Evolutionary conservation across 352 stramenopile genomes (phyloP).

Genomic region (Elongisporangium prolatum): DNA sequence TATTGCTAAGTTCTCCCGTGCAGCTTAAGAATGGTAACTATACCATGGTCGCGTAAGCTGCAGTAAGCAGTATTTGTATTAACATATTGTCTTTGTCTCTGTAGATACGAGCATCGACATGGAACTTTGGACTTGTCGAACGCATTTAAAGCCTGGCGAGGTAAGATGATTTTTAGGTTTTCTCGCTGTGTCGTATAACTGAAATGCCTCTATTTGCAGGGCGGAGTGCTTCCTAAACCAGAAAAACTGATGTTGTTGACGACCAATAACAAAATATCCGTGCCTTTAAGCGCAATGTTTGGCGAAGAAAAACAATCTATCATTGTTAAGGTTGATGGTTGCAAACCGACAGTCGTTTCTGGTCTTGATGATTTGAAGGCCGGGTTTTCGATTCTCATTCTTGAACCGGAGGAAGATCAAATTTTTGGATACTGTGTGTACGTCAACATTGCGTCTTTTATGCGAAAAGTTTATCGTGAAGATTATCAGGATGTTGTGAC

Average conservation of each 20-base stretch:
- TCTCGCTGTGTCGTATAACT: not conserved
- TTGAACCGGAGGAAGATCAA: slow-evolving; percentile 57
- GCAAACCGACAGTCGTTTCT: slow-evolving; percentile 76
- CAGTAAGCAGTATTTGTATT: not conserved
- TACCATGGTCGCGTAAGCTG: not conserved
- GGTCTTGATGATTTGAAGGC: slow-evolving; percentile 58
- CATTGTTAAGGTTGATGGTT: slow-evolving; percentile 82
- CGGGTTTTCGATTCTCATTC: slow-evolving; percentile 60
- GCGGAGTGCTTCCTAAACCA: slow-evolving; percentile 26
- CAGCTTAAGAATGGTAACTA: slow-evolving; percentile 83
- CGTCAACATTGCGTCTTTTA: slow-evolving; percentile 74
- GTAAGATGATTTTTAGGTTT: slow-evolving; percentile 10
- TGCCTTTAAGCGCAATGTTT: slow-evolving; percentile 79
- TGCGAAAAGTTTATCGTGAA: slow-evolving; percentile 87
- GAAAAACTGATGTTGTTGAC: slow-evolving; percentile 44
- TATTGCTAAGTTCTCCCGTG: slow-evolving; percentile 82
- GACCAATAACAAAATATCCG: slow-evolving; percentile 77
- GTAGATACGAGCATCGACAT: slow-evolving; percentile 76
- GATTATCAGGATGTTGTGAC: slow-evolving; percentile 75
- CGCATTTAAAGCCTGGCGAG: slow-evolving; percentile 39
- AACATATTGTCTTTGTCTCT: slow-evolving; percentile 3
- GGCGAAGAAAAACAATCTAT: slow-evolving; percentile 74
- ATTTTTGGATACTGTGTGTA: slow-evolving; percentile 79
- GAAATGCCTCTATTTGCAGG: slow-evolving; percentile 16
- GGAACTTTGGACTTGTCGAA: slow-evolving; percentile 74